Evolutionary conservation across 495 filamentous ascomycete species (phyloP).

Genomic region (Lichenothelia convexa): DNA sequence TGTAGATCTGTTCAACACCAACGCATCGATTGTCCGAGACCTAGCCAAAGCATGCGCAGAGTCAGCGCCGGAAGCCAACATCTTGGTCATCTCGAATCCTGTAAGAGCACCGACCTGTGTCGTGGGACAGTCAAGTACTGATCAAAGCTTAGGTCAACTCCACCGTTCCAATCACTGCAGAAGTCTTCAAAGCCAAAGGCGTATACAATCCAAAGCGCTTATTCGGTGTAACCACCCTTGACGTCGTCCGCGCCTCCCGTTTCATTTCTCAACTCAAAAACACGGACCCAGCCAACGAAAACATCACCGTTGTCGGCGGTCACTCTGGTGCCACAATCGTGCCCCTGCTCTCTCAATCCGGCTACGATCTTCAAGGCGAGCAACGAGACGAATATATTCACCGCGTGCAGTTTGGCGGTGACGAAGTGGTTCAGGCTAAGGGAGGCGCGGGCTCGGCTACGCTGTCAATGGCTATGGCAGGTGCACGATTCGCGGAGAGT

Average conservation of each 20-base stretch:
- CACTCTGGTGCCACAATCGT: constrained; percentile 98
- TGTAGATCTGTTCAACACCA: constrained; percentile 96
- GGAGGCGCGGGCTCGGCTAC: constrained; percentile 95
- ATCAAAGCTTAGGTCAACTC: constrained; percentile 53
- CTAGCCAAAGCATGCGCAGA: constrained; percentile 91
- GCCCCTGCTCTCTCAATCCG: constrained; percentile 87
- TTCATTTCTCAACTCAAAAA: constrained; percentile 88
- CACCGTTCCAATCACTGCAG: constrained; percentile 90
- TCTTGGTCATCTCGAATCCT: constrained; percentile 96
- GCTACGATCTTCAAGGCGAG: constrained; percentile 60
- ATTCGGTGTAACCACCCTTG: constrained; percentile 98
- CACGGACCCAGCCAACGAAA: constrained; percentile 79
- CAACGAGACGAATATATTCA: constrained; percentile 61
- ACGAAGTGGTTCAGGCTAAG: constrained; percentile 99
- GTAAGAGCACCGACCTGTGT: constrained; percentile 21
- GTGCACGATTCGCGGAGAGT: constrained; percentile 90
- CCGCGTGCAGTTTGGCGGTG: constrained; percentile 97
- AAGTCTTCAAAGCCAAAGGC: constrained; percentile 82
- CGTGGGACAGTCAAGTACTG: background rate
- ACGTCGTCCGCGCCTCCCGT: constrained; percentile 91
- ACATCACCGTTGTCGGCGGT: constrained; percentile 87
- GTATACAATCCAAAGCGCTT: constrained; percentile 98
- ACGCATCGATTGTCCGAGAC: constrained; percentile 97
- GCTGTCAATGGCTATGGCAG: constrained; percentile 97
- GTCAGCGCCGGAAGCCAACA: constrained; percentile 74